Evolutionary conservation across 1,284 basidiomycete species (phyloP).

Genomic region (Pyrrhoderma lamaoense): DNA sequence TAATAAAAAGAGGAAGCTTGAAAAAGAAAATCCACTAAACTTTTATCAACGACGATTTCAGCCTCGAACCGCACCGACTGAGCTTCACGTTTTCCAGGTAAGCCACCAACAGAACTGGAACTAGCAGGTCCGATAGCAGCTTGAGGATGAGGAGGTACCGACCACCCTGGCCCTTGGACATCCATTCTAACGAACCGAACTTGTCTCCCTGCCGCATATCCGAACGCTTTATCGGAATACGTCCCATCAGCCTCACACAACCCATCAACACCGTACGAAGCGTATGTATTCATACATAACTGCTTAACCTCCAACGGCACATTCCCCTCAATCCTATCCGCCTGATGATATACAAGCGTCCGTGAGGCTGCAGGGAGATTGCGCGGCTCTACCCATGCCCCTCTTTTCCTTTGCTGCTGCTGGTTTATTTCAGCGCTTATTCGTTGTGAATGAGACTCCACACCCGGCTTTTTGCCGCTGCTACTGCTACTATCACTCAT

Average conservation of each 20-base stretch:
- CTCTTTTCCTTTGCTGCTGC: neutral
- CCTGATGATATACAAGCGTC: conserved; percentile 34
- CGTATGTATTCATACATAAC: conserved; percentile 56
- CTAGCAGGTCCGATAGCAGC: too few relatives aligned
- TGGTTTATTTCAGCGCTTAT: too few relatives aligned
- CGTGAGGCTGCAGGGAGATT: conserved; percentile 37
- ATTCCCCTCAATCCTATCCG: conserved; percentile 49
- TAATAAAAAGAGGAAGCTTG: too few relatives aligned
- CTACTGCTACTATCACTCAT: too few relatives aligned
- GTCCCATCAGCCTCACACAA: neutral
- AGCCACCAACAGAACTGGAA: too few relatives aligned
- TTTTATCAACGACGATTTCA: too few relatives aligned
- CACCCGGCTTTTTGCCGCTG: too few relatives aligned
- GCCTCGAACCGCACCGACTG: too few relatives aligned
- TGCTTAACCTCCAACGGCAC: conserved; percentile 54
- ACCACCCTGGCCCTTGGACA: conserved; percentile 20
- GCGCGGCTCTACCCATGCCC: conserved; percentile 55
- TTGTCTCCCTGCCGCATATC: conserved; percentile 47
- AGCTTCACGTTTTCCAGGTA: too few relatives aligned
- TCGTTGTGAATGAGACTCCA: too few relatives aligned
- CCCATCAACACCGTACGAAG: conserved; percentile 56
- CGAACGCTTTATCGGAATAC: conserved; percentile 42
- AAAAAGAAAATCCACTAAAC: too few relatives aligned
- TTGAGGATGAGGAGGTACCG: neutral
- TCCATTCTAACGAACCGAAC: conserved; percentile 55